Evolutionary conservation across 2,329 filamentous ascomycete genomes (phyloP).

Genomic region (Scolecobasidium constrictum): DNA sequence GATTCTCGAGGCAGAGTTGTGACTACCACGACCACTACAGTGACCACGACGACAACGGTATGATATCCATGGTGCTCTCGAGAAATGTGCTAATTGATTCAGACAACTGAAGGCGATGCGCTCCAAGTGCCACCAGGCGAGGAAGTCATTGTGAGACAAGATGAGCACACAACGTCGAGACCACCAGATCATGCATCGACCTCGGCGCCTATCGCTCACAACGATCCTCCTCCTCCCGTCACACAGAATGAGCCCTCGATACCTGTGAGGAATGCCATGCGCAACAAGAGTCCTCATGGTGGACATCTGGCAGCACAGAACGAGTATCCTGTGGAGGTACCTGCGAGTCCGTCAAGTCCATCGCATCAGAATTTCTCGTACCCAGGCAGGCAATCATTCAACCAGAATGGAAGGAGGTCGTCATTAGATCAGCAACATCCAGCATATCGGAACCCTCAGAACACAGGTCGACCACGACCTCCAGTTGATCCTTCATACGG

Average conservation of each 20-base stretch:
- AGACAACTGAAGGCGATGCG: not conserved
- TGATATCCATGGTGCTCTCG: not conserved
- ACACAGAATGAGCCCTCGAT: not conserved
- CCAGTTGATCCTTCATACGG: conserved; percentile 6
- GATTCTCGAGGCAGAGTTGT: conserved; percentile 5
- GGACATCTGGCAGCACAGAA: not conserved
- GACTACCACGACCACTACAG: conserved; percentile 7
- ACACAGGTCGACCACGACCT: conserved; percentile 3
- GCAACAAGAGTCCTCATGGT: conserved; percentile 4
- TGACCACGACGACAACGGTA: conserved; percentile 4
- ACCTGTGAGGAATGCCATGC: not conserved
- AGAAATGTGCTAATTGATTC: not conserved
- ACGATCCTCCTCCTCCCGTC: no score
- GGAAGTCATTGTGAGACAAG: conserved; percentile 6
- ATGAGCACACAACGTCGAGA: conserved; percentile 2
- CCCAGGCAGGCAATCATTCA: conserved; percentile 1
- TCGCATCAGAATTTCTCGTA: conserved; percentile 8
- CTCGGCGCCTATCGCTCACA: no score
- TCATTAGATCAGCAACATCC: not conserved
- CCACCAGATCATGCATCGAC: conserved; percentile 1
- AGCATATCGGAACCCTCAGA: conserved; percentile 4
- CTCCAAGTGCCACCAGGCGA: conserved; percentile 1
- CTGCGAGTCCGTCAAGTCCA: not conserved
- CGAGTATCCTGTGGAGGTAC: not conserved
- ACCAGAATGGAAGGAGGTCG: not conserved